Evolutionary conservation across 2,329 filamentous ascomycete species (phyloP).

Genomic region (Sporothrix protearum): DNA sequence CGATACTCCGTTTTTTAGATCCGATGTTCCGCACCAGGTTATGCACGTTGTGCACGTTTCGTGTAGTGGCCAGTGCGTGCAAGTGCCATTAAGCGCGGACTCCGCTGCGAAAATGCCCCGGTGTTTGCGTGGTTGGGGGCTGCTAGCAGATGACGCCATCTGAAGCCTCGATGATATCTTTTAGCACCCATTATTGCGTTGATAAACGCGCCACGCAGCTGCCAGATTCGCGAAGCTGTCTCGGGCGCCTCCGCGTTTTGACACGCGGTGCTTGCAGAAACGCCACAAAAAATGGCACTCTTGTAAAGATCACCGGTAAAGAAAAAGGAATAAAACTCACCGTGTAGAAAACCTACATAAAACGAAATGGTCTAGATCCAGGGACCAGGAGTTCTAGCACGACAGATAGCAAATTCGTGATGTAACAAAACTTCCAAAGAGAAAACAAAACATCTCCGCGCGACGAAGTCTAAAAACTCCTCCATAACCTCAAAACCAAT

Average conservation of each 20-base stretch:
- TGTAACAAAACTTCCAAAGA: background rate
- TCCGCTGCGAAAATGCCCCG: background rate
- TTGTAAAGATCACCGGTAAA: no score
- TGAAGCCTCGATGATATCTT: background rate
- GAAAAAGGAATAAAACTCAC: background rate
- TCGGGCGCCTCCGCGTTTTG: background rate
- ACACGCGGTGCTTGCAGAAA: background rate
- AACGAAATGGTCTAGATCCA: background rate
- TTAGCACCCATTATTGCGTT: background rate
- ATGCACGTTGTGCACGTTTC: background rate
- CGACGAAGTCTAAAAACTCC: background rate
- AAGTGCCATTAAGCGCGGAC: background rate
- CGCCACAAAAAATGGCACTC: background rate
- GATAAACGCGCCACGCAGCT: background rate
- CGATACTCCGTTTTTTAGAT: background rate
- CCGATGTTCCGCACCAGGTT: background rate
- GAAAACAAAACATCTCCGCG: background rate
- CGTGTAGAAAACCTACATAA: background rate
- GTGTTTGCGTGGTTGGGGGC: background rate
- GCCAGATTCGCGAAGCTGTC: background rate
- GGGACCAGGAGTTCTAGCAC: background rate
- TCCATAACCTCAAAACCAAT: background rate
- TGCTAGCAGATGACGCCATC: conserved; percentile 10
- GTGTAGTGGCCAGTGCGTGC: background rate
- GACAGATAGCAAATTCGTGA: background rate